These are phyloP conservation scores for Aethionema arabicum DNA, from an alignment of 345 rosid genomes.

Conservation along the genomic window DNA sequence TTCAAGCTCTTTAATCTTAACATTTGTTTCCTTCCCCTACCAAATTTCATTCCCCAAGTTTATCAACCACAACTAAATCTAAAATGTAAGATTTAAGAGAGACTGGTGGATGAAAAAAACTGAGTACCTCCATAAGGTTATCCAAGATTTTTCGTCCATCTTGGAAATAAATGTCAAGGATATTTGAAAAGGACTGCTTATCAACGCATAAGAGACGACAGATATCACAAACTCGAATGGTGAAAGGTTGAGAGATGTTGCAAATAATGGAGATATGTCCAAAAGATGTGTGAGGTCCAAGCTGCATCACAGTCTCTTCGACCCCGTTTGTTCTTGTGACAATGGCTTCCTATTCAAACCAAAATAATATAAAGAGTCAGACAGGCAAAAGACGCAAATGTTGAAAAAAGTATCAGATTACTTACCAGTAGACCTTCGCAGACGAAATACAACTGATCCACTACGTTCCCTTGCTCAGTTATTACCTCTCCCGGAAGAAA, in stretches of 20 bases:
- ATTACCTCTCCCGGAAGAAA: conserved; percentile 96
- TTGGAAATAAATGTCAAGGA: conserved; percentile 84
- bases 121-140: conserved; percentile 75
- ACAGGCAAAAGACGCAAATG: conserved; percentile 6
- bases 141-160: conserved; percentile 83
- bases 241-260: conserved; percentile 91
- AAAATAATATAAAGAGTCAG: neutral
- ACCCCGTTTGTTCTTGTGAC: conserved; percentile 64
- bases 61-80: neutral
- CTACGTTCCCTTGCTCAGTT: conserved; percentile 84
- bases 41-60: conserved; percentile 5
- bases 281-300: conserved; percentile 66
- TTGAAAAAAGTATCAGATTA: conserved; percentile 11
- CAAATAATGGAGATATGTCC: conserved; percentile 91
- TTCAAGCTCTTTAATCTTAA: conserved; percentile 71
- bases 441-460: conserved; percentile 90
- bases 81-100: conserved; percentile 1
- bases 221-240: conserved; percentile 71
- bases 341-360: conserved; percentile 59
- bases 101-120: neutral
- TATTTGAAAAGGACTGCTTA: conserved; percentile 76
- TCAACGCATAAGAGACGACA: conserved; percentile 84
- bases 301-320: conserved; percentile 55
- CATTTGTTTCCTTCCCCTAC: conserved; percentile 72
- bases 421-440: conserved; percentile 86